A percentile compares a stretch with the other conserved stretches of the same genome.
Evolutionary conservation across 2,329 filamentous ascomycete species (phyloP).

Genomic region (Davidsoniella neocaledoniae): DNA sequence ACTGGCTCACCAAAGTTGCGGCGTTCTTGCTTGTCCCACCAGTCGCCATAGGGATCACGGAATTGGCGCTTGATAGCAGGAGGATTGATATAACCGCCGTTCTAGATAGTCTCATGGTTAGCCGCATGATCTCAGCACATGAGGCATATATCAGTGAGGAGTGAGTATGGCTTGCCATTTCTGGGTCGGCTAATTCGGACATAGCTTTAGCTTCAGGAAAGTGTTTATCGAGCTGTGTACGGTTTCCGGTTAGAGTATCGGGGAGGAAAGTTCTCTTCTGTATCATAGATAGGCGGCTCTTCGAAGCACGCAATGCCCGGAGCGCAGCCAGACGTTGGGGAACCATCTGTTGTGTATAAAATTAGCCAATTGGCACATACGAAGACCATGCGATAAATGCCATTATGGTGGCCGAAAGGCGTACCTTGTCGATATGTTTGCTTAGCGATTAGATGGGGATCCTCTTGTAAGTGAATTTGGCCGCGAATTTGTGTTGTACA

Average conservation of each 20-base stretch:
- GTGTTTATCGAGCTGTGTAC: conserved; percentile 32
- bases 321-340: conserved; percentile 19
- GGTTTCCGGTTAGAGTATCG: conserved; percentile 27
- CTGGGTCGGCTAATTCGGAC: conserved; percentile 46
- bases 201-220: conserved; percentile 31
- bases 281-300: conserved; percentile 29
- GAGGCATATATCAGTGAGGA: conserved; percentile 16
- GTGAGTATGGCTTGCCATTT: conserved; percentile 36
- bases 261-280: conserved; percentile 43
- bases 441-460: too few relatives aligned
- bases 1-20: conserved; percentile 93
- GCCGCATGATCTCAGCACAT: not conserved
- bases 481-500: too few relatives aligned
- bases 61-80: conserved; percentile 70
- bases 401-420: not conserved
- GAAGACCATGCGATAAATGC: not conserved
- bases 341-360: conserved; percentile 1
- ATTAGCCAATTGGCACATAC: not conserved
- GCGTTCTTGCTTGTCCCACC: conserved; percentile 96
- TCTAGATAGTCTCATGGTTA: conserved; percentile 30
- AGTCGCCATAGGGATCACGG: conserved; percentile 82
- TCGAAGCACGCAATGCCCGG: conserved; percentile 23
- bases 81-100: conserved; percentile 71
- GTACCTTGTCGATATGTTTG: not conserved
- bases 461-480: too few relatives aligned